Evolutionary conservation across 2,329 filamentous ascomycete genomes (phyloP), one percentile per base, ranked within the genome.

Genomic region (Calonectria pteridis): DNA sequence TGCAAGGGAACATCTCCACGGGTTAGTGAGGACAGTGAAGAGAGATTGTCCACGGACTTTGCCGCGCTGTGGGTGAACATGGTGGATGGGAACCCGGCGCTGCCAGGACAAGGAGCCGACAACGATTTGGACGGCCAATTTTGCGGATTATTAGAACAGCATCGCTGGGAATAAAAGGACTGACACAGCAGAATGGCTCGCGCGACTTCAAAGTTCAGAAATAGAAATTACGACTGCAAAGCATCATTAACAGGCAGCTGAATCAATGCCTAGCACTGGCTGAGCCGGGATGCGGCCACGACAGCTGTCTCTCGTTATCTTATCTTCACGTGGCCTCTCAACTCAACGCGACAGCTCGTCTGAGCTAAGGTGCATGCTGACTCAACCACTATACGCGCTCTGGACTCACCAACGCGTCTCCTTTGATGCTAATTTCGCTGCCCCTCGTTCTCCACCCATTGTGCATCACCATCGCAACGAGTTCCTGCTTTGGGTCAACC

Each of bases 21-120:
- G 33, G 87, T 85, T 50, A 85, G 85, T 16, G 87, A 86, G 20
- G 89, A 88, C 51, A 88, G 84, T 33, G 91, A 88, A 18, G 90
- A 87, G 78, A 93, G 84, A 81, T 91, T 93, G 84, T 94, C 92
- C 80, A 91, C 88, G 76, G 92, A 93, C 85, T 91, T 92, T 80
- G 91, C 90, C 77, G 90, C 90, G 77, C 85, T 89, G 67, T 86
- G 82, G 76, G 89, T 89, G 82, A 89, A 91, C 92, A 93, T 94
- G 84, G 83, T 87, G 80, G 78, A 77, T 72, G 79, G 66, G 43
- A 66, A 72, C 69, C 68, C 62, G 69, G 71, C 64, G 64, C 59
- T 55, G 53, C 51, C 67, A 75, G 69, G 69, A 72, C 53, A 59
- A 75, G 80, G 78, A 83, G 82, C 82, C 79, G 77, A 82, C 75